Base-by-base conservation (phyloP, 2,329 filamentous ascomycete species). In the Alternaria consortialis region DNA sequence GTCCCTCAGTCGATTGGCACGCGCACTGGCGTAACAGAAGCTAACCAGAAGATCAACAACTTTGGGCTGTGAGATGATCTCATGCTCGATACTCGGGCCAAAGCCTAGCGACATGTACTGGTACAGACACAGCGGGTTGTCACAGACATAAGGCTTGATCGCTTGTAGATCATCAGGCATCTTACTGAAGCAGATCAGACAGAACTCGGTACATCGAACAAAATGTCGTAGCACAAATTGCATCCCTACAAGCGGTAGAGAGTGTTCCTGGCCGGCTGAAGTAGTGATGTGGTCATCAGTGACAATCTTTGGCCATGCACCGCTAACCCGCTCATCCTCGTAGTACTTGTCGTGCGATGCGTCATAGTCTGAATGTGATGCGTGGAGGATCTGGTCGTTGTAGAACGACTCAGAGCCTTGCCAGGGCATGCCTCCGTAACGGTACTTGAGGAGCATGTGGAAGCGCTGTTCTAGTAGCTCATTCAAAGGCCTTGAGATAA, bases 41-140 rank as follows among this genome's bases (percentile, higher is more conserved):
- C 88, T 94, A 47, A 96, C 80, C 0, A 97, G 84, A 2, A 97
- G 83, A 73, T 97, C 94, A 12, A 97, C 91, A 1, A 97, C 92
- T 57, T 89, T 87, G 2, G 93, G 92, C 73, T 94, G 91, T 12
- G 87, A 86, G 27, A 91, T 73, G 23, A 97, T 91, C 72, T 97
- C 93, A 73, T 94, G 88, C 74, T 97, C 93, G 57, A 97, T 88
- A 69, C 88, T 93, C 2, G 92, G 91, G 0, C 93, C 94, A 71
- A 97, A 90, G 0, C 92, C 93, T n/a, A 96, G 83, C 15, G 87
- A 84, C 84, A 97, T 91, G 79, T 95, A 97, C 73, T 97, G 94
- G 71, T 91, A 97, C 4, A 97, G 81, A 71, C 94, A 97, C 3
- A 97, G 83, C 1, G 85, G 82, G 12, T 87, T 85, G 23, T 87